Evolutionary conservation across 2,329 filamentous ascomycete species (phyloP).

Genomic region (Cladorrhinum sp.): DNA sequence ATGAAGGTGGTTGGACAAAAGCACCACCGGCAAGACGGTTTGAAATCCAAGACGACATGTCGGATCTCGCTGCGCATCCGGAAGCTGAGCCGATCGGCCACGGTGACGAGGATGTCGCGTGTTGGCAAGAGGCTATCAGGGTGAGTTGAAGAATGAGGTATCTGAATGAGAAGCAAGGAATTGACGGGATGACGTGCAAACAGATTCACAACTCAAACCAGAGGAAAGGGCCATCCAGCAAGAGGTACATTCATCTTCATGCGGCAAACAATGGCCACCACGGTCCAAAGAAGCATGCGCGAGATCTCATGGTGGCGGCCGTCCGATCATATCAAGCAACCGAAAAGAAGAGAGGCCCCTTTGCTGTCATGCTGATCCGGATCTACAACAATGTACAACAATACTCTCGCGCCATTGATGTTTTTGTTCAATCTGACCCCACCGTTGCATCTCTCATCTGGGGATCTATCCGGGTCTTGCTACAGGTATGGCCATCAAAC

Average conservation of each 20-base stretch:
- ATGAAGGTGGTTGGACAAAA: no score
- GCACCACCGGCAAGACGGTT: no score
- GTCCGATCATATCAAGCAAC: not conserved
- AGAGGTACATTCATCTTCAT: not conserved
- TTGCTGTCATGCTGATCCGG: not conserved
- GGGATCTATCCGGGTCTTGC: not conserved
- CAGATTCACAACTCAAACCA: not conserved
- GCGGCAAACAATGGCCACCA: no score
- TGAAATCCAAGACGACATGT: not conserved
- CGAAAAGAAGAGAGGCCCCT: not conserved
- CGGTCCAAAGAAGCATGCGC: not conserved
- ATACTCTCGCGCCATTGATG: not conserved
- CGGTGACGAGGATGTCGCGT: not conserved
- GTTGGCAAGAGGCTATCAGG: not conserved
- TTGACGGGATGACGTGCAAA: no score
- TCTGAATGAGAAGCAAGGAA: no score
- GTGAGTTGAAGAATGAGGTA: not conserved
- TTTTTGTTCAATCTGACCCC: not conserved
- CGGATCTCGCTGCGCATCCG: not conserved
- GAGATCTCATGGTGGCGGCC: not conserved
- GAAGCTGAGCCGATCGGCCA: not conserved
- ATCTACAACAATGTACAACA: not conserved
- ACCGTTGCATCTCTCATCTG: not conserved
- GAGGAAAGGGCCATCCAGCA: not conserved
- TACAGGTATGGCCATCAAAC: not conserved